phyloP scores from a whole-genome alignment of 1,284 basidiomycete genomes.

The Leccinum laetum region DNA sequence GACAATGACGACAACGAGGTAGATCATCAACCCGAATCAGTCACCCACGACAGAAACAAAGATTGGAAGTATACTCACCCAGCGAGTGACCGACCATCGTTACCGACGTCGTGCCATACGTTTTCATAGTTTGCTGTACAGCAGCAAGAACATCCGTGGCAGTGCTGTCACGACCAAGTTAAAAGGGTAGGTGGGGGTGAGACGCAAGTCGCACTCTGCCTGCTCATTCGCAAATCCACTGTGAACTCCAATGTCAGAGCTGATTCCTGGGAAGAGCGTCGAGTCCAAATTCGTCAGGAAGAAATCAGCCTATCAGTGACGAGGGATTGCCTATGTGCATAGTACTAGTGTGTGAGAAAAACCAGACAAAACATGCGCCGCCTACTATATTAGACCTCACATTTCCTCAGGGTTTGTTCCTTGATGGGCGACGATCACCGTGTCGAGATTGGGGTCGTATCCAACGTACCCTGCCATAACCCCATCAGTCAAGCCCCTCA shows the following conservation, averaged over 20 bases:
- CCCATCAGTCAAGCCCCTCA: not conserved
- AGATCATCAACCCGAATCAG: not conserved
- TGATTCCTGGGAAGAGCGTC: constrained; percentile 60
- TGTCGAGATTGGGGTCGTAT: constrained; percentile 34
- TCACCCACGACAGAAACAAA: not conserved
- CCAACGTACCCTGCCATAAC: constrained; percentile 38
- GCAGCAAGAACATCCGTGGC: constrained; percentile 49
- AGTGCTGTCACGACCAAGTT: constrained; percentile 37
- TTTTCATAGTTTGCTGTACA: constrained; percentile 41
- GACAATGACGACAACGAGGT: not conserved
- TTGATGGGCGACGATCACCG: constrained; percentile 38
- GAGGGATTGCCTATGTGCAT: constrained; percentile 39
- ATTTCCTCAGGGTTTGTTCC: constrained; percentile 35
- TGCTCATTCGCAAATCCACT: constrained; percentile 57
- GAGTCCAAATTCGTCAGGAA: constrained; percentile 39
- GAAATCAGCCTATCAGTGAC: constrained; percentile 54
- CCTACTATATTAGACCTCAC: constrained; percentile 18
- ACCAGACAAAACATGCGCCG: not conserved
- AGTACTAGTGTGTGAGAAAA: not conserved
- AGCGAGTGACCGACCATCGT: constrained; percentile 59
- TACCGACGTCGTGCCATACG: constrained; percentile 41
- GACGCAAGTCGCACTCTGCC: constrained; percentile 38
- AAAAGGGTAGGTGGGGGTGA: not conserved
- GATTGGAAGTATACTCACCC: constrained; percentile 31
- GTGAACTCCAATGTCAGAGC: constrained; percentile 51